phyloP scores from a whole-genome alignment of 257 asterid species.

The Lantana camara region DNA sequence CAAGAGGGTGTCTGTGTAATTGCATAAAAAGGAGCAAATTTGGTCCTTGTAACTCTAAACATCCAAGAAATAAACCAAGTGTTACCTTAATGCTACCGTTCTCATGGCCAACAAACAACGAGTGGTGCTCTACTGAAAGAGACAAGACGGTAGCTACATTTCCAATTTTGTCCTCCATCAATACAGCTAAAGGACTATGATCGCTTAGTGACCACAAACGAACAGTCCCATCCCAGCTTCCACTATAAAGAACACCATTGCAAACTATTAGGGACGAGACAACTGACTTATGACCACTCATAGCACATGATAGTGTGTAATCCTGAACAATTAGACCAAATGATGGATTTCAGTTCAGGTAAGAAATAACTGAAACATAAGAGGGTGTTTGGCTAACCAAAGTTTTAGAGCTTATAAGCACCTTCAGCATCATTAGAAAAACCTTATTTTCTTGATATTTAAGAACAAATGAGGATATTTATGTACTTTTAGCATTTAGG shows the following conservation, averaged over 20 bases:
- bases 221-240: constrained; percentile 98
- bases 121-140: constrained; percentile 56
- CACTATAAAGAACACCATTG: constrained; percentile 79
- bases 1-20: not conserved
- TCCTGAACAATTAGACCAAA: constrained; percentile 50
- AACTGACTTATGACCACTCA: constrained; percentile 85
- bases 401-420: too few relatives aligned
- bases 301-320: constrained; percentile 54
- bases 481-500: too few relatives aligned
- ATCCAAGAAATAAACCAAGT: not conserved
- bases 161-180: constrained; percentile 60
- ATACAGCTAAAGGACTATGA: constrained; percentile 71
- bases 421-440: too few relatives aligned
- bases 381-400: too few relatives aligned
- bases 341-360: constrained; percentile 19
- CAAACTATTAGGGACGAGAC: constrained; percentile 69
- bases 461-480: too few relatives aligned
- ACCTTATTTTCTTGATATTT: too few relatives aligned
- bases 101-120: constrained; percentile 72
- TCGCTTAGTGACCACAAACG: constrained; percentile 87
- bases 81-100: constrained; percentile 62
- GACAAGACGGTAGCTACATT: constrained; percentile 55
- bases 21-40: too few relatives aligned
- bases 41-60: not conserved
- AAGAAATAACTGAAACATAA: constrained; percentile 10